Percentiles rank a stretch among this genome's conserved stretches.
phyloP scores from a whole-genome alignment of 352 stramenopile genomes.

The Pythium aristosporum region DNA sequence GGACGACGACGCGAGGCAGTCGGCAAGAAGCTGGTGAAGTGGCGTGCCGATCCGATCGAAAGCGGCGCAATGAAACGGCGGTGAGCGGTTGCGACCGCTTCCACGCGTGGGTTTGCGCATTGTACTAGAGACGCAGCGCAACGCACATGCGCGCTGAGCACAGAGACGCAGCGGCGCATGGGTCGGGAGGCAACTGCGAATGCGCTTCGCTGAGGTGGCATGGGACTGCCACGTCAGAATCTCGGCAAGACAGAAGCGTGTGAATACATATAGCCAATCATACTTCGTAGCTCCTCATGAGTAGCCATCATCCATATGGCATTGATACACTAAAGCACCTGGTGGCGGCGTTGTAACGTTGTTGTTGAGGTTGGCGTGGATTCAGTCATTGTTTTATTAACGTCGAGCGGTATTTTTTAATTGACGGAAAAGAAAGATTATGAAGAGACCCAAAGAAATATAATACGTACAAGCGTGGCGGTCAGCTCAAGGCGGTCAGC shows the following conservation, averaged over 20 bases:
- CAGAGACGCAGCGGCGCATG: not conserved
- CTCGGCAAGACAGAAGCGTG: not conserved
- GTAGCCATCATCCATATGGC: too few relatives aligned
- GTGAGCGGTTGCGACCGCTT: not conserved
- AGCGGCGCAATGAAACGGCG: not conserved
- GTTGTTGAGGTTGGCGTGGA: too few relatives aligned
- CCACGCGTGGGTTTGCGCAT: not conserved
- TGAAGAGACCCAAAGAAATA: too few relatives aligned
- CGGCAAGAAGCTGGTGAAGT: slow-evolving; percentile 6
- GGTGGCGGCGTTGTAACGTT: too few relatives aligned
- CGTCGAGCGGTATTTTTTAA: too few relatives aligned
- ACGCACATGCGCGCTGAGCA: not conserved
- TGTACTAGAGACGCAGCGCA: not conserved
- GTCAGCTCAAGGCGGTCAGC: too few relatives aligned
- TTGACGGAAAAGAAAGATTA: too few relatives aligned
- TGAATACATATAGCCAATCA: too few relatives aligned
- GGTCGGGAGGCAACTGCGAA: not conserved
- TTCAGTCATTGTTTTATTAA: too few relatives aligned
- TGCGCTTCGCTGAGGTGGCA: not conserved
- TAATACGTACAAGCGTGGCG: too few relatives aligned
- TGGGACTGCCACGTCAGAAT: slow-evolving; percentile 18
- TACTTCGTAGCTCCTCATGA: too few relatives aligned
- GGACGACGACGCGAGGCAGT: not conserved
- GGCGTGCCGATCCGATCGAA: not conserved
- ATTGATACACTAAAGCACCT: too few relatives aligned